Evolutionary conservation across 2,329 filamentous ascomycete species (phyloP), one percentile per base, ranked within the genome.

Genomic region (Aspergillus udagawae): DNA sequence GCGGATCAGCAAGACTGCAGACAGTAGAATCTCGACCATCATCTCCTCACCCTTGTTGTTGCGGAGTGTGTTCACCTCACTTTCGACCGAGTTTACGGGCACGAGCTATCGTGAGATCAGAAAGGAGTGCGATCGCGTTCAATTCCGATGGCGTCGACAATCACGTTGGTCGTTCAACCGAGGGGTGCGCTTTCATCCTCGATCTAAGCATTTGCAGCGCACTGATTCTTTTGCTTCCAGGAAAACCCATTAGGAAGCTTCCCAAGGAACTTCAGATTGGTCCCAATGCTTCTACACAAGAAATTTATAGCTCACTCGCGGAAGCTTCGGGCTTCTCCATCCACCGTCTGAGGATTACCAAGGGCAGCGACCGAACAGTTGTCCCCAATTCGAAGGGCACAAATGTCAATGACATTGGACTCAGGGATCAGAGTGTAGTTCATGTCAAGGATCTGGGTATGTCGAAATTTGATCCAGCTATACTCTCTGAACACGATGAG

Each of bases 391-490:
- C 70, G 21, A 70, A 78, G 55, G 77, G 80, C 53, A 74, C 78
- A 14, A 83, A 79, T 2, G 72, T 88, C 41, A 74, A 82, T 60
- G 77, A 79, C 48, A 82, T 80, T 3, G 84, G 84, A 14, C 73
- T 89, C 49, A 77, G 79, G 54, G 80, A 86, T 63, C 80, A 82
- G 65, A 84, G 83, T 62, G 79, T 80, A 21, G 76, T 99, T 51
- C 86, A 94, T 65, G 90, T 97, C 62, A 97, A 99, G 79, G 93
- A 99, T 73, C 82, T 99, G 29, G 94, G 92, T 93, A 83, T 53
- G 83, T 69, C 6, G 21, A 9, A 4, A n/a, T 41, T 23, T 10
- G 32, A 45, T 35, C 35, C 41, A 20, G 27, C 20, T 17, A 17
- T 38, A 17, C 41, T 28, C 29, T 38, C 14, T 6, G 49, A 45